Base-by-base conservation (phyloP, 148 eudicot species). In the Nepenthes mirabilis region DNA sequence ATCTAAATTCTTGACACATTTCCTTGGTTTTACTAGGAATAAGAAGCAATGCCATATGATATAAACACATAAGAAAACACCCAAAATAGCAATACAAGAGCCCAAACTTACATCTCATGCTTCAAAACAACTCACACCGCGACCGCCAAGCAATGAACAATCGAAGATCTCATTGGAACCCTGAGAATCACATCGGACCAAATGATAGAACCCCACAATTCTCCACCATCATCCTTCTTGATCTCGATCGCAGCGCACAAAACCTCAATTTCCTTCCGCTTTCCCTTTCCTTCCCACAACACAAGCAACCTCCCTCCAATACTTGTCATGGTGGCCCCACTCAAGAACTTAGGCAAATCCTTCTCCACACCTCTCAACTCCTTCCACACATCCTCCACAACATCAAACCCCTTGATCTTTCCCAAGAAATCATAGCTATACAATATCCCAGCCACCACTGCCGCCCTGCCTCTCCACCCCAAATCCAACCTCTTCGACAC, bases 391-490 rank as follows among this genome's bases (percentile, higher is more conserved):
- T 87, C 80, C 64, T 64, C 71, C 74, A 34, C 83, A 65, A 74
- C 73, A 75, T 81, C 84, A 70, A 83, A 91, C 65, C 95, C 97
- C 55, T 80, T 73, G 14, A 91, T 83, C 72, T 74, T 91, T 78
- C 97, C 97, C 76, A 91, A 73, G 68, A 75, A 87, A 67, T 91
- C 95, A 77, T 91, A 91, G 65, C 87, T 87, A 78, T 85, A 91
- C 85, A 91, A 52, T 60, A 91, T 79, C 23, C 79, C 87, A 12
- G 66, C 90, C 59, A 91, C 85, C 33, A 85, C 93, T 6, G 85
- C 84, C 0, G 83, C 93, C 65, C 97, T 64, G n/a, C 95, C 97
- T 57, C 95, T 70, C 97, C 97, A 87, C 71, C 90, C 97, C 70
- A 82, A 56, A 72, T 91, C 95, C n/a, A 91, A 73, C 86, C 79